Evolutionary conservation across 805 yeast species (phyloP).

Genomic region (Lachancea nothofagi): DNA sequence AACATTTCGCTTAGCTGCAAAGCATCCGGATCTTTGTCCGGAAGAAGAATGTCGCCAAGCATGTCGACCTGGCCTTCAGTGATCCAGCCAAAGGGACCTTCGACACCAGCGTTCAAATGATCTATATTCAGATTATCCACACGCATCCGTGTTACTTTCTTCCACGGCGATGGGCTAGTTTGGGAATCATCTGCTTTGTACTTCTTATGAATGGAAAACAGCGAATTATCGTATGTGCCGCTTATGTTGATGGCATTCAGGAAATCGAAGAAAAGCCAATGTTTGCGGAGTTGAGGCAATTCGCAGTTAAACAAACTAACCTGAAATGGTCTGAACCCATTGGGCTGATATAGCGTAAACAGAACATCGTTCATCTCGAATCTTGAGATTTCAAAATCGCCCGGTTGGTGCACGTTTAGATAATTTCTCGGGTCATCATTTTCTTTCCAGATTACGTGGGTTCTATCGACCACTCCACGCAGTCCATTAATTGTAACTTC

Average conservation of each 20-base stretch:
- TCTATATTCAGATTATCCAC: slow-evolving; percentile 83
- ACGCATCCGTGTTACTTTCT: slow-evolving; percentile 67
- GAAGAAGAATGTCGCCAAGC: slow-evolving; percentile 84
- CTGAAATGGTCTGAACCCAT: slow-evolving; percentile 73
- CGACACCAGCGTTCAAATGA: slow-evolving; percentile 82
- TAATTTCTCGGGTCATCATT: slow-evolving; percentile 80
- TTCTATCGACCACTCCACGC: slow-evolving; percentile 88
- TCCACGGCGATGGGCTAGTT: slow-evolving; percentile 38
- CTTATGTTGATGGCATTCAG: slow-evolving; percentile 77
- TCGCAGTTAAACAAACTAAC: slow-evolving; percentile 87
- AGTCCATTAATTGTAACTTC: slow-evolving; percentile 77
- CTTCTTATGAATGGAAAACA: slow-evolving; percentile 79
- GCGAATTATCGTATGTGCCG: slow-evolving; percentile 88
- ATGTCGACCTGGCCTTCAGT: slow-evolving; percentile 87
- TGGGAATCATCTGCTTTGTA: slow-evolving; percentile 20
- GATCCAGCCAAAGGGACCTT: slow-evolving; percentile 98
- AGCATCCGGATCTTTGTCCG: slow-evolving; percentile 52
- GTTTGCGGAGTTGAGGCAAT: slow-evolving; percentile 71
- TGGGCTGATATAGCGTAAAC: slow-evolving; percentile 77
- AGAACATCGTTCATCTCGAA: slow-evolving; percentile 80
- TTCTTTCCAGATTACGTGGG: slow-evolving; percentile 77
- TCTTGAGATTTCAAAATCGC: slow-evolving; percentile 87
- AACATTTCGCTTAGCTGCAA: slow-evolving; percentile 43
- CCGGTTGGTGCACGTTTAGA: slow-evolving; percentile 66
- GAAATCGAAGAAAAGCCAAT: slow-evolving; percentile 89